Base-by-base conservation (phyloP, 1,139 yeast species). In the Suhomyces taliae region DNA sequence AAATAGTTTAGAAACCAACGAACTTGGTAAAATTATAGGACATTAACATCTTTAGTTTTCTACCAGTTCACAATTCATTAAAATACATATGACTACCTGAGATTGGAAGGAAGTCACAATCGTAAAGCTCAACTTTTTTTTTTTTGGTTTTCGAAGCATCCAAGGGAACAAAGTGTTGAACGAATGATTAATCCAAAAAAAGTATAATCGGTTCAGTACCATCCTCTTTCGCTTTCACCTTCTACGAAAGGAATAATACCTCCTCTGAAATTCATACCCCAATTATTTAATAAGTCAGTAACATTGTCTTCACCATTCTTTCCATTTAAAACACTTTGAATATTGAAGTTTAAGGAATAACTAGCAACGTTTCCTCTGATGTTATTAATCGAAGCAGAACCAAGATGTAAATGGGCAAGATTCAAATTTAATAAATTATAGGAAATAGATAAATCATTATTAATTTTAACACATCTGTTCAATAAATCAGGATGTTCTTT, bases 391-490 rank as follows among this genome's bases (percentile, higher is more conserved):
- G 69, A 56, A 12, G 58, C 54, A 4, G 61, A 49, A 8, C 76
- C 75, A 39, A 53, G 40, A 37, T 53, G 53, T 33, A 50, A 36
- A 40, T 53, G 50, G 32, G 41, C 59, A 50, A 70, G 56, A 47
- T 63, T 69, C 39, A 65, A 59, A 51, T 61, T 66, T 46, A 74
- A 58, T 41, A 68, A 58, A 49, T 70, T 73, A 52, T 56, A 72
- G 12, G 72, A 61, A 32, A 64, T 68, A 9, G 72, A 67, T 43
- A 75, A 64, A 46, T 74, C 78, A 48, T 65, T 65, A 49, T 70
- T 69, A 40, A 73, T 65, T 51, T 71, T 74, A 27, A 56, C 51
- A 27, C 74, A 62, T 36, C 77, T 54, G 35, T 54, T 58, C 24
- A 60, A 52, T 11, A 69, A 55, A 39, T 71, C 78, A 2, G 48